Base-by-base conservation (phyloP, 2,329 filamentous ascomycete species). In the Fusarium kyushuense region DNA sequence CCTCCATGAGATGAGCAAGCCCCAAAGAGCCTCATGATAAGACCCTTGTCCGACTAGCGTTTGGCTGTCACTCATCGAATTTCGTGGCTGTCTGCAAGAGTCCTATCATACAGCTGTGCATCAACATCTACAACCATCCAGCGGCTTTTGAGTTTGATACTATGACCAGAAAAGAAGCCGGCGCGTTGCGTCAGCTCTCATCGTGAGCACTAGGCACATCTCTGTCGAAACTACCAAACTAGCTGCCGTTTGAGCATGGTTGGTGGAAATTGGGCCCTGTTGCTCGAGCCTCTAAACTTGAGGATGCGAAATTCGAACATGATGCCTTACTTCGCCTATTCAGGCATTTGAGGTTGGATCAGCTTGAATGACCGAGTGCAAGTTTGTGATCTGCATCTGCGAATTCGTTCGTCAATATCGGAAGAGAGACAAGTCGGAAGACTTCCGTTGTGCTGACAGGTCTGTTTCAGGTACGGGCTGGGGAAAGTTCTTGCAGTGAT, bases 381-480 rank as follows among this genome's bases (percentile, higher is more conserved):
- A 69, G 63, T 60, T 63, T 53, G 61, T 71, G 64, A 65, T 63
- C 70, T 58, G 59, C 63, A 63, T 62, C 41, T 60, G 54, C 55
- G 48, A 65, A 35, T 59, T 66, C 53, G 57, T 65, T 32, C 11
- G 23, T 29, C 66, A 71, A 70, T 46, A 16, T 43, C 25, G 35
- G 38, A 33, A 33, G 41, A 54, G 47, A 48, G 46, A 49, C 54
- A 58, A 62, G 30, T 40, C 35, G 36, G 29, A 55, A 66, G 47
- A 52, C 41, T 52, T 53, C 71, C 62, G 56, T 56, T 56, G 48
- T 42, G 27, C 42, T 45, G 58, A 40, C 55, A 67, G 58, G 55
- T 66, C 58, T 56, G 72, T 74, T 74, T 74, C 72, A 74, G 71
- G 72, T 69, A 51, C 52, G 46, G 59, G 23, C 63, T 62, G 57